Evolutionary conservation across 2,329 filamentous ascomycete genomes (phyloP).

Genomic region (Lachnellula suecica): DNA sequence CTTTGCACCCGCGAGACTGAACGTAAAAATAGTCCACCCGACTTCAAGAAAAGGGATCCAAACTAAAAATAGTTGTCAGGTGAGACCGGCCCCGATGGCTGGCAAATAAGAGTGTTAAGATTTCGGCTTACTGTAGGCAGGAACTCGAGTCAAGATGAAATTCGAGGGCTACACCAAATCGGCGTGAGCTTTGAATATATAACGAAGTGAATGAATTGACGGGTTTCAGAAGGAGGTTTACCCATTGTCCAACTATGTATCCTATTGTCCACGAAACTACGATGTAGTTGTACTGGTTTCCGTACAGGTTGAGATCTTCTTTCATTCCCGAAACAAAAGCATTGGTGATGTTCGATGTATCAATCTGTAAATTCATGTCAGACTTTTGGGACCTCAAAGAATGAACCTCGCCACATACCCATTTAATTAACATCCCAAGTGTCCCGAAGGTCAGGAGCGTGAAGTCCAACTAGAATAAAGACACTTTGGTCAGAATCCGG

Average conservation of each 20-base stretch:
- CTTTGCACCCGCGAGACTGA: conserved; percentile 41
- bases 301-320: conserved; percentile 48
- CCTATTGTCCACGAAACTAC: conserved; percentile 52
- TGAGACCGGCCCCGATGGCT: neutral
- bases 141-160: conserved; percentile 48
- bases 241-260: conserved; percentile 48
- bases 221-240: conserved; percentile 6
- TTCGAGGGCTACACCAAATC: conserved; percentile 39
- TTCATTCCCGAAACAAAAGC: conserved; percentile 50
- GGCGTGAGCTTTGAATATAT: conserved; percentile 13
- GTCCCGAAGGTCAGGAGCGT: conserved; percentile 16
- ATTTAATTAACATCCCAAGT: conserved; percentile 19
- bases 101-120: neutral
- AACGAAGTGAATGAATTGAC: neutral
- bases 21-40: conserved; percentile 41
- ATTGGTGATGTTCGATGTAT: conserved; percentile 46
- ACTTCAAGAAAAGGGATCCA: conserved; percentile 60
- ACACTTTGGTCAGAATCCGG: neutral
- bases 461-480: conserved; percentile 11
- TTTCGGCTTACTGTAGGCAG: conserved; percentile 37
- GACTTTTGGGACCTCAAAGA: neutral
- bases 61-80: conserved; percentile 37
- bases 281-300: conserved; percentile 51
- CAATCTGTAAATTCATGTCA: conserved; percentile 15
- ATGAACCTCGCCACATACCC: conserved; percentile 3